Percentiles rank a stretch among this genome's conserved stretches.
Evolutionary conservation across 2,329 filamentous ascomycete species (phyloP).

Genomic region (Stachybotrys chartarum): DNA sequence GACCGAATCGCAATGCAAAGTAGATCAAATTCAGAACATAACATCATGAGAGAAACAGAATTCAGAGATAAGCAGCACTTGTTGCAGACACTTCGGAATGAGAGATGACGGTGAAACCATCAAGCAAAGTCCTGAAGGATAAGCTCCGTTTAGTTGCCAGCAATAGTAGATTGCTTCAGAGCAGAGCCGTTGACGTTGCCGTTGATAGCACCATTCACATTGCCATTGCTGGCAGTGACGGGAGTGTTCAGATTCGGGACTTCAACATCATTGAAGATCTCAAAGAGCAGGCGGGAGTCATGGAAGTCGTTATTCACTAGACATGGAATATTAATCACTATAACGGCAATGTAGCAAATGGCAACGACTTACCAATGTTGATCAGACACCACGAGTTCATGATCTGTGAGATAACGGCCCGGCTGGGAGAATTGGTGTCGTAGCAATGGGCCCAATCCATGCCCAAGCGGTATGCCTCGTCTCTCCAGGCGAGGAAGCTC

Average conservation of each 20-base stretch:
- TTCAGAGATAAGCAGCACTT: neutral
- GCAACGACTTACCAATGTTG: conserved; percentile 69
- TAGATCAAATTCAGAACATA: conserved; percentile 6
- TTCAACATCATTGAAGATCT: conserved; percentile 71
- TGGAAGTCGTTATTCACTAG: conserved; percentile 98
- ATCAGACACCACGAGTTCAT: conserved; percentile 91
- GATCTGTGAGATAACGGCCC: conserved; percentile 70
- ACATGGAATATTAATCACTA: conserved; percentile 2
- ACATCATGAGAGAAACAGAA: conserved; percentile 8
- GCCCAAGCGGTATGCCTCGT: conserved; percentile 90
- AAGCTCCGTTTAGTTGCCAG: neutral
- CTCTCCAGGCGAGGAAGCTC: conserved; percentile 97
- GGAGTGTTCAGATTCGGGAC: conserved; percentile 55
- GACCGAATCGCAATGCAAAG: conserved; percentile 3
- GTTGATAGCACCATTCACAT: neutral
- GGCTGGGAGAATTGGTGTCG: conserved; percentile 65
- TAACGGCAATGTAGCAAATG: neutral
- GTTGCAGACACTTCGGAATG: neutral
- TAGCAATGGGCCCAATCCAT: conserved; percentile 93
- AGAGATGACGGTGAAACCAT: neutral
- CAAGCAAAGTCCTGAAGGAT: neutral
- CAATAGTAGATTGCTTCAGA: neutral
- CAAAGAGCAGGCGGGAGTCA: conserved; percentile 71
- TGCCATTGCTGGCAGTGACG: conserved; percentile 9
- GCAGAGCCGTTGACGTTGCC: neutral